A percentile compares a stretch with the other conserved stretches of the same genome.
Conservation (phyloP, 2,329 filamentous ascomycete species). For the Kalmusia sp. region DNA sequence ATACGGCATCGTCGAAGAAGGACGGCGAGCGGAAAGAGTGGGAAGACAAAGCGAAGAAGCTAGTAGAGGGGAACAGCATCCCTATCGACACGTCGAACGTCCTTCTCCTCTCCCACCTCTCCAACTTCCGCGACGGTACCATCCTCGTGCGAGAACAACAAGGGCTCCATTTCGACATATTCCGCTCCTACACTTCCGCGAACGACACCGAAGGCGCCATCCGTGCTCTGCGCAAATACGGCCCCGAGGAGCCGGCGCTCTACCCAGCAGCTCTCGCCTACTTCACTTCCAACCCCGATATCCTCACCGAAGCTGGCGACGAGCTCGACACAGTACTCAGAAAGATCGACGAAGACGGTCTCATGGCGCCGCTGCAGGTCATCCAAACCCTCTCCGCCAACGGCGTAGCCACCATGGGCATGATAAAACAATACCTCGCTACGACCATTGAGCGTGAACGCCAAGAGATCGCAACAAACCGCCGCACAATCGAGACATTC, state of each 20-base stretch:
- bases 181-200: slow-evolving; percentile 91
- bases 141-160: slow-evolving; percentile 93
- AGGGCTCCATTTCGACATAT: slow-evolving; percentile 91
- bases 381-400: slow-evolving; percentile 86
- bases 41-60: slow-evolving; percentile 87
- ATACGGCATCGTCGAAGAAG: slow-evolving; percentile 80
- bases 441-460: slow-evolving; percentile 89
- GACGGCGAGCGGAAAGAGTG: slow-evolving; percentile 76
- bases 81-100: slow-evolving; percentile 96
- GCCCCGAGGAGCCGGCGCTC: slow-evolving; percentile 85
- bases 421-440: slow-evolving; percentile 91
- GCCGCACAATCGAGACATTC: slow-evolving; percentile 82
- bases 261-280: slow-evolving; percentile 94
- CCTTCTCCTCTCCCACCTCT: slow-evolving; percentile 87
- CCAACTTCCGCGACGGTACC: slow-evolving; percentile 87
- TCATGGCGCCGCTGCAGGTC: slow-evolving; percentile 96
- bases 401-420: slow-evolving; percentile 92
- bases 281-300: slow-evolving; percentile 82
- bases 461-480: slow-evolving; percentile 83
- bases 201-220: slow-evolving; percentile 92
- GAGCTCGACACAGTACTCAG: slow-evolving; percentile 81
- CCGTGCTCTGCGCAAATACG: slow-evolving; percentile 88
- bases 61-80: slow-evolving; percentile 79
- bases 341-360: slow-evolving; percentile 86
- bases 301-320: slow-evolving; percentile 84